These are phyloP conservation scores for Hypoxylon sp. DNA, from an alignment of 2,329 filamentous ascomycete species.

Conservation along the genomic window DNA sequence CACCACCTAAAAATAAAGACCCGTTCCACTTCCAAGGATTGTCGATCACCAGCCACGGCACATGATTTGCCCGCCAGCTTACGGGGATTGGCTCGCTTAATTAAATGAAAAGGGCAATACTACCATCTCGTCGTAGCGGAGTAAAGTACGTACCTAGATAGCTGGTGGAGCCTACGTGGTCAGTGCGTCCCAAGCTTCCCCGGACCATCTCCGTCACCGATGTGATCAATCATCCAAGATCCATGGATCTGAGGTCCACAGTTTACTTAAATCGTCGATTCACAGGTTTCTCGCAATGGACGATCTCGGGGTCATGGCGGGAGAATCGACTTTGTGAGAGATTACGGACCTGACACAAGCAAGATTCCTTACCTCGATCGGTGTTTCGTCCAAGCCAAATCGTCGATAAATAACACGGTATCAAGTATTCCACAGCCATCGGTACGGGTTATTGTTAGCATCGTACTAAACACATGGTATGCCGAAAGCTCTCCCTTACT, in stretches of 20 bases:
- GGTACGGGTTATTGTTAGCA: background rate
- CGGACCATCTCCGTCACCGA: slow-evolving; percentile 1
- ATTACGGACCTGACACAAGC: background rate
- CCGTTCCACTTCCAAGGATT: background rate
- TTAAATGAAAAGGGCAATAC: slow-evolving; percentile 23
- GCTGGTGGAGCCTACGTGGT: background rate
- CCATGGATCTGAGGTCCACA: background rate
- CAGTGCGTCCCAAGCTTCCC: background rate
- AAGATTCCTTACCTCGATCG: background rate
- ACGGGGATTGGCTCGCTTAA: slow-evolving; percentile 34
- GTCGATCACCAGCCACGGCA: slow-evolving; percentile 28
- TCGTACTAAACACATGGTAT: background rate
- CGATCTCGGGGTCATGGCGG: background rate
- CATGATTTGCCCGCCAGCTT: slow-evolving; percentile 15
- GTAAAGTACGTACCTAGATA: background rate
- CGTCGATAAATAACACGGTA: background rate
- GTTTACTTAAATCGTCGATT: background rate
- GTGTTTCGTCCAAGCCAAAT: background rate
- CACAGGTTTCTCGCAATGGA: background rate
- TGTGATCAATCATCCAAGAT: background rate
- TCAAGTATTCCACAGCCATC: background rate
- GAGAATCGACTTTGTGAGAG: background rate
- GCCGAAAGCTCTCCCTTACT: too few relatives aligned
- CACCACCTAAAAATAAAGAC: slow-evolving; percentile 34
- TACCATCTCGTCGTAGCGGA: background rate